A percentile compares a stretch with the other conserved stretches of the same genome.
phyloP scores from a whole-genome alignment of 1,284 basidiomycete species.

The Cutaneotrichosporon dermatis region DNA sequence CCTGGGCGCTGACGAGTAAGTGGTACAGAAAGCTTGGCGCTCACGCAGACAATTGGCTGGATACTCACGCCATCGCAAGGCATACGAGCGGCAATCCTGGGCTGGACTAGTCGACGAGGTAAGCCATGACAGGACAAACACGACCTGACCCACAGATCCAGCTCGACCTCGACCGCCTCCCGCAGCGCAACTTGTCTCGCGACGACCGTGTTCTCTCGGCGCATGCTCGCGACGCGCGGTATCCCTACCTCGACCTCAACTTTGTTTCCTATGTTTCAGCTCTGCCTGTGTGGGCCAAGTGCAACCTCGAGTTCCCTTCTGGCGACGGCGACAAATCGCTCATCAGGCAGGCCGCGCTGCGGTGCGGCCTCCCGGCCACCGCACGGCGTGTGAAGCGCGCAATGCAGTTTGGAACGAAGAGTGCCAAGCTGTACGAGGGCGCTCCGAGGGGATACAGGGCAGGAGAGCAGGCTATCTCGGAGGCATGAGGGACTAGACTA shows the following conservation, averaged over 20 bases:
- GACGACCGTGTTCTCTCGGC: constrained; percentile 89
- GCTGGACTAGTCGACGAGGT: constrained; percentile 74
- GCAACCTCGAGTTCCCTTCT: constrained; percentile 55
- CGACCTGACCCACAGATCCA: constrained; percentile 61
- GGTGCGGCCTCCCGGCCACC: constrained; percentile 65
- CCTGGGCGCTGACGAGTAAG: constrained; percentile 82
- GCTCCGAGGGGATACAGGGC: constrained; percentile 23
- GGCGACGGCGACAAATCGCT: constrained; percentile 85
- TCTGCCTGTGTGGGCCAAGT: constrained; percentile 73
- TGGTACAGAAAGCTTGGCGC: not conserved
- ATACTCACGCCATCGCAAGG: constrained; percentile 81
- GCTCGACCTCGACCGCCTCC: constrained; percentile 85
- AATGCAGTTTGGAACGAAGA: constrained; percentile 95
- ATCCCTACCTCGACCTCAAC: constrained; percentile 79
- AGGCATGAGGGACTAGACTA: too few species aligned
- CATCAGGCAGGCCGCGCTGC: constrained; percentile 64
- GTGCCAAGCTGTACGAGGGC: constrained; percentile 64
- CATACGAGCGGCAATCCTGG: constrained; percentile 67
- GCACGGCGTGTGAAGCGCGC: constrained; percentile 77
- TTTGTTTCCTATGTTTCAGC: constrained; percentile 68
- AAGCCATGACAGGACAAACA: constrained; percentile 8
- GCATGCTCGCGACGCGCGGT: constrained; percentile 82
- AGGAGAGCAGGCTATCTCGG: constrained; percentile 15
- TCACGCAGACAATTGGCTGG: constrained; percentile 68
- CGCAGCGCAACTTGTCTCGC: constrained; percentile 81